phyloP scores from a whole-genome alignment of 352 stramenopile species.

The Albugo candida region DNA sequence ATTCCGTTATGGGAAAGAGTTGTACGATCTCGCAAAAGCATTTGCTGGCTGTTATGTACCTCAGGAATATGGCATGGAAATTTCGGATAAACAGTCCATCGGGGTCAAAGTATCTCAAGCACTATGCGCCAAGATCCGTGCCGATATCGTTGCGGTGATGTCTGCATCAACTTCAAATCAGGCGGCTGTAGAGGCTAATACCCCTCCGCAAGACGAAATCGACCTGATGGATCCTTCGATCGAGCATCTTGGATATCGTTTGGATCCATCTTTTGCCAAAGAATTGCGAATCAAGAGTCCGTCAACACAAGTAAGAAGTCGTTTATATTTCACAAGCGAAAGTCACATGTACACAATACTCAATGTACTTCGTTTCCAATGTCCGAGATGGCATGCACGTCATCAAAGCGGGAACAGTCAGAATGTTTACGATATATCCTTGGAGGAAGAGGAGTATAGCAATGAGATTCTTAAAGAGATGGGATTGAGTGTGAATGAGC shows the following conservation, averaged over 20 bases:
- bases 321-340: conserved; percentile 99
- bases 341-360: conserved; percentile 96
- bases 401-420: conserved; percentile 33
- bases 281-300: conserved; percentile 93
- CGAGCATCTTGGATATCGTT: conserved; percentile 74
- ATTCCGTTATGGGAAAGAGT: conserved; percentile 74
- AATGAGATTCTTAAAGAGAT: conserved; percentile 72
- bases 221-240: conserved; percentile 27
- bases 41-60: conserved; percentile 96
- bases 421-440: conserved; percentile 43
- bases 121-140: conserved; percentile 97
- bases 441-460: conserved; percentile 66
- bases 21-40: conserved; percentile 87
- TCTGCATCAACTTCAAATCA: conserved; percentile 20
- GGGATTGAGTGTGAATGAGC: conserved; percentile 66
- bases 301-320: conserved; percentile 80
- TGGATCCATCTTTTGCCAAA: conserved; percentile 70
- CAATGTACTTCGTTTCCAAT: conserved; percentile 91
- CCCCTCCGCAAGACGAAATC: conserved; percentile 9
- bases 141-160: conserved; percentile 73
- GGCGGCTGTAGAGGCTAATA: conserved; percentile 7
- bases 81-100: conserved; percentile 89
- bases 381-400: conserved; percentile 37
- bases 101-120: conserved; percentile 91
- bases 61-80: conserved; percentile 89